Evolutionary conservation across 768 basidiomycete species (phyloP).

Genomic region (Megacollybia marginata): DNA sequence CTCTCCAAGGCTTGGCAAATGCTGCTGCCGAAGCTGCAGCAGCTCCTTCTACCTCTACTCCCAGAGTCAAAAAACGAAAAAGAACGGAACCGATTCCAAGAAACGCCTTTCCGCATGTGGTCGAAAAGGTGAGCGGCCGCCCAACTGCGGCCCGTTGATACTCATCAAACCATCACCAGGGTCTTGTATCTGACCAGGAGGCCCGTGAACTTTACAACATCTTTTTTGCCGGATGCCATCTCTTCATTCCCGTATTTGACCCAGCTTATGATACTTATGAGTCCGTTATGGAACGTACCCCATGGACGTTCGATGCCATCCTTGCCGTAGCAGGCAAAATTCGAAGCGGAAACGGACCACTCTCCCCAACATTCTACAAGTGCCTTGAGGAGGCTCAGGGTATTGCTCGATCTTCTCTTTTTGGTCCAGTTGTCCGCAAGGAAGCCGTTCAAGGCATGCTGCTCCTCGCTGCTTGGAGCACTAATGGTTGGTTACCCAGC

Average conservation of each 20-base stretch:
- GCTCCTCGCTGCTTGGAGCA: slow-evolving; percentile 87
- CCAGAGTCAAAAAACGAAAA: slow-evolving; percentile 78
- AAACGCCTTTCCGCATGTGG: slow-evolving; percentile 83
- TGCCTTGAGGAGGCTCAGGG: slow-evolving; percentile 94
- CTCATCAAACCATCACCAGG: slow-evolving; percentile 33
- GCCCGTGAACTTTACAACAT: slow-evolving; percentile 90
- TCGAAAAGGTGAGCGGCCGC: slow-evolving; percentile 63
- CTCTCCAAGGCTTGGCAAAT: slow-evolving; percentile 88
- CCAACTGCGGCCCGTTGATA: background rate
- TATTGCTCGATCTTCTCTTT: slow-evolving; percentile 88
- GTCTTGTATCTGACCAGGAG: slow-evolving; percentile 78
- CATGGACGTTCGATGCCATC: slow-evolving; percentile 94
- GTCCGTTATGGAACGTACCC: slow-evolving; percentile 83
- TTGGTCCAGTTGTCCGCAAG: slow-evolving; percentile 89
- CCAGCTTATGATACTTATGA: slow-evolving; percentile 91
- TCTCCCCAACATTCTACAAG: slow-evolving; percentile 81
- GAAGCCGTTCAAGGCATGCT: slow-evolving; percentile 97
- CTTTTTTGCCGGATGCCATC: slow-evolving; percentile 93
- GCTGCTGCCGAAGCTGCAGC: slow-evolving; percentile 92
- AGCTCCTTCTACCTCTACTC: slow-evolving; percentile 42
- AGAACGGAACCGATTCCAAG: slow-evolving; percentile 76
- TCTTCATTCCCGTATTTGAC: slow-evolving; percentile 95
- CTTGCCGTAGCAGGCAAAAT: slow-evolving; percentile 91
- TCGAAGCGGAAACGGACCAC: slow-evolving; percentile 81
- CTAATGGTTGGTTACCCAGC: slow-evolving; percentile 91